These are phyloP conservation scores for Golovinomyces cichoracearum DNA, from an alignment of 2,329 filamentous ascomycete species.

Conservation along the genomic window DNA sequence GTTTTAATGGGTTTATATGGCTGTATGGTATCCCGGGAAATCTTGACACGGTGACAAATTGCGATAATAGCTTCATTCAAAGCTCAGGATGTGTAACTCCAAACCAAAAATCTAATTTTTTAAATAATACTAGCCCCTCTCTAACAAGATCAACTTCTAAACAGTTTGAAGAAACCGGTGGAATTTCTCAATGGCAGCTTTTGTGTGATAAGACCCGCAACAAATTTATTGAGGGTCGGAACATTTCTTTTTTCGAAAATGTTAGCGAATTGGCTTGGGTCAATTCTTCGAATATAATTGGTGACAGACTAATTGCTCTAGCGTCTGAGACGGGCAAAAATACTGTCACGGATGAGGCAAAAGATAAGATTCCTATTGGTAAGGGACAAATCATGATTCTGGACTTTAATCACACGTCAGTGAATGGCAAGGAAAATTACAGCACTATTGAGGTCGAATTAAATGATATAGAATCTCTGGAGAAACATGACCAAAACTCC, in stretches of 20 bases:
- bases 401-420: conserved; percentile 41
- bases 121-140: conserved; percentile 13
- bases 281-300: conserved; percentile 23
- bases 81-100: conserved; percentile 13
- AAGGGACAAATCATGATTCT: conserved; percentile 47
- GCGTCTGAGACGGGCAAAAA: conserved; percentile 41
- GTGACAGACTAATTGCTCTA: conserved; percentile 39
- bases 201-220: conserved; percentile 44
- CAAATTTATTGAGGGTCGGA: conserved; percentile 40
- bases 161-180: conserved; percentile 7
- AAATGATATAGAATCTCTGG: conserved; percentile 18
- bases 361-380: conserved; percentile 50
- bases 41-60: conserved; percentile 32
- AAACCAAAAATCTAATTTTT: conserved; percentile 8
- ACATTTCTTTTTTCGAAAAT: conserved; percentile 37
- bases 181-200: conserved; percentile 41
- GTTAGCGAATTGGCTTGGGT: conserved; percentile 51
- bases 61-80: conserved; percentile 10
- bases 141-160: conserved; percentile 9
- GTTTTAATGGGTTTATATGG: conserved; percentile 51
- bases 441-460: conserved; percentile 48
- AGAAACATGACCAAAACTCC: neutral
- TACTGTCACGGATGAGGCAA: conserved; percentile 33
- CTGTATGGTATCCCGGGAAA: conserved; percentile 54
- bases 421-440: conserved; percentile 29